Percentiles rank a stretch among this genome's conserved stretches.
Evolutionary conservation across 441 rosid genomes (phyloP).

Genomic region (Theobroma grandiflorum): DNA sequence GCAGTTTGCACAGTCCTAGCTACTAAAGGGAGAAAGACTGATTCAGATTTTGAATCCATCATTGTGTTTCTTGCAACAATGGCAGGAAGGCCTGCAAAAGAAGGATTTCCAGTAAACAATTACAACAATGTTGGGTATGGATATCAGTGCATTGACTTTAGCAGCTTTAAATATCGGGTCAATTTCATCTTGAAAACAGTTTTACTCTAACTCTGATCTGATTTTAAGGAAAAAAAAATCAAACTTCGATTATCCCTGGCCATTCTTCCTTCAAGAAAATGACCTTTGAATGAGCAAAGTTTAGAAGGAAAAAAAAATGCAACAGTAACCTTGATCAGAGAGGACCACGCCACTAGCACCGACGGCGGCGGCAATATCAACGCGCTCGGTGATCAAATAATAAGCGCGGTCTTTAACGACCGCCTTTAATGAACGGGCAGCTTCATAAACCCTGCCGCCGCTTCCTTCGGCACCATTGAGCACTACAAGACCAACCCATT

Average conservation of each 20-base stretch:
- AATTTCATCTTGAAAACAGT: not conserved
- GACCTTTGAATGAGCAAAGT: not conserved
- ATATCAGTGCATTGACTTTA: not conserved
- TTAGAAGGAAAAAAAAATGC: not conserved
- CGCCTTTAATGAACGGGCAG: constrained; percentile 84
- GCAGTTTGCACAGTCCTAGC: constrained; percentile 74
- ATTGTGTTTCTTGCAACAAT: constrained; percentile 90
- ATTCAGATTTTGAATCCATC: constrained; percentile 70
- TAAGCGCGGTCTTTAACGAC: constrained; percentile 83
- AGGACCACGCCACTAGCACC: constrained; percentile 90
- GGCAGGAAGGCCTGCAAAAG: constrained; percentile 76
- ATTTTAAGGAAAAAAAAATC: not conserved
- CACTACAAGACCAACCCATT: constrained; percentile 75
- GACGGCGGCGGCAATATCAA: constrained; percentile 87
- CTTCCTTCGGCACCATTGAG: constrained; percentile 67
- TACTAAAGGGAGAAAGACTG: constrained; percentile 85
- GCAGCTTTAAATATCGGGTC: not conserved
- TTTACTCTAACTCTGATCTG: not conserved
- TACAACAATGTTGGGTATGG: not conserved
- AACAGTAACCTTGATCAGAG: constrained; percentile 76
- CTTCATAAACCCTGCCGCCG: constrained; percentile 82
- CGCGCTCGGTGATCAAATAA: constrained; percentile 79
- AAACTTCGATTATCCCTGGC: not conserved
- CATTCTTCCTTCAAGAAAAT: not conserved
- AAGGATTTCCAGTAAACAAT: constrained; percentile 17